Conservation (phyloP, 2,329 filamentous ascomycete species). For the Colletotrichum sp. region DNA sequence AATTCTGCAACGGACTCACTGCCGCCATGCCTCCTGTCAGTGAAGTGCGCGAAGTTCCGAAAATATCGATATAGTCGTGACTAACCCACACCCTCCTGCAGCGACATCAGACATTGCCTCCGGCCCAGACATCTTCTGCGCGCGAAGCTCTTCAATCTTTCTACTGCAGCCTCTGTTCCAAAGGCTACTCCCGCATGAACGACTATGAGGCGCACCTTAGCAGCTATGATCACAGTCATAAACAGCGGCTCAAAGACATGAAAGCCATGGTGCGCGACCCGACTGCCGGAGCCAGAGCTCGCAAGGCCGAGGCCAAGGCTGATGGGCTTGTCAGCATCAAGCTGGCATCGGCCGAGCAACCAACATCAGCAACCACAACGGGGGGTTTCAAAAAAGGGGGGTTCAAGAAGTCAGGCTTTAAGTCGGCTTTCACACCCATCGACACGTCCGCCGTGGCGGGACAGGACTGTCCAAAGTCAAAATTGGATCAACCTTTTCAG, state of each 20-base stretch:
- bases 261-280: slow-evolving; percentile 81
- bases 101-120: slow-evolving; percentile 63
- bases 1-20: not conserved
- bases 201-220: slow-evolving; percentile 95
- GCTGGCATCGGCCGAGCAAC: slow-evolving; percentile 45
- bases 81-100: slow-evolving; percentile 28
- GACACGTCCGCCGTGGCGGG: slow-evolving; percentile 34
- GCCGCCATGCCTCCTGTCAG: slow-evolving; percentile 42
- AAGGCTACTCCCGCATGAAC: slow-evolving; percentile 93
- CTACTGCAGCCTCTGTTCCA: slow-evolving; percentile 87
- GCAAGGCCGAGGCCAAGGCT: slow-evolving; percentile 74
- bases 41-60: not conserved
- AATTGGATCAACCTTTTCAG: slow-evolving; percentile 1
- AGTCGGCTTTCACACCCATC: slow-evolving; percentile 72
- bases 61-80: not conserved
- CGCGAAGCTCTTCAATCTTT: slow-evolving; percentile 81
- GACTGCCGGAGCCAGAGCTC: slow-evolving; percentile 65
- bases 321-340: slow-evolving; percentile 74
- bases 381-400: slow-evolving; percentile 69
- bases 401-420: slow-evolving; percentile 86
- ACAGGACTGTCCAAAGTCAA: slow-evolving; percentile 23
- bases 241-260: slow-evolving; percentile 88
- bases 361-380: slow-evolving; percentile 28
- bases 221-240: slow-evolving; percentile 95
- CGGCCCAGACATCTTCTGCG: slow-evolving; percentile 66